Evolutionary conservation across 495 filamentous ascomycete genomes (phyloP), one percentile per base, ranked within the genome.

Genomic region (Penicillium lividum): DNA sequence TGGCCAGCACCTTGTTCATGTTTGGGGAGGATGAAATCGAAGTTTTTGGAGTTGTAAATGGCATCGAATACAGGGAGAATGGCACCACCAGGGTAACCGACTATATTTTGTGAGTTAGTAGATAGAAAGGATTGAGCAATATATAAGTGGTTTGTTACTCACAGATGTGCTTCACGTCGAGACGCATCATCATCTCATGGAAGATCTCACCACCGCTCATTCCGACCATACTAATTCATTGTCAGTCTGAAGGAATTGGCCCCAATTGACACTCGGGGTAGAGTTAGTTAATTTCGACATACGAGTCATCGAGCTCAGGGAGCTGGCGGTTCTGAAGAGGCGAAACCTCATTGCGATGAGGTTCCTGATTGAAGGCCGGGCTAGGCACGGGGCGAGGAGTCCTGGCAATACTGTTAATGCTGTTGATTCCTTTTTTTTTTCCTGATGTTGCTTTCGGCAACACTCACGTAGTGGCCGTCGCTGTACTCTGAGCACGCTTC

Each of bases 131-230:
- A 46, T 10, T 6, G 18, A 15, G n/a, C 5, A 18, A 55, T 27
- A 33, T 52, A 46, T 9, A 30, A 7, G 48, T 31, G 42, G 47
- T 53, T 34, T 45, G 40, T 72, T 66, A 89, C 88, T 72, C 78
- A 92, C 90, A 95, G 66, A 97, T 80, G 73, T 95, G 90, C 78
- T 97, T 93, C 30, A 98, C 95, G 59, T 79, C 84, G 60, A 93
- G 91, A 67, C 94, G 80, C 42, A 92, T 82, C 91, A 98, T 96
- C 94, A 98, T 98, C 76, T 98, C 93, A 67, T 98, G 92, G 80
- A 98, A 96, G 60, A 98, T 98, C 70, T 97, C 87, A 68, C 94
- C 94, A 72, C 95, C 95, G 50, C 83, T 96, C 80, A 91, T 90
- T 33, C 95, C 95, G 69, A 98, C 90, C 77, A 98, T 97, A 53